Conservation (phyloP, 1,139 yeast species). For the Blastobotrys persicus region DNA sequence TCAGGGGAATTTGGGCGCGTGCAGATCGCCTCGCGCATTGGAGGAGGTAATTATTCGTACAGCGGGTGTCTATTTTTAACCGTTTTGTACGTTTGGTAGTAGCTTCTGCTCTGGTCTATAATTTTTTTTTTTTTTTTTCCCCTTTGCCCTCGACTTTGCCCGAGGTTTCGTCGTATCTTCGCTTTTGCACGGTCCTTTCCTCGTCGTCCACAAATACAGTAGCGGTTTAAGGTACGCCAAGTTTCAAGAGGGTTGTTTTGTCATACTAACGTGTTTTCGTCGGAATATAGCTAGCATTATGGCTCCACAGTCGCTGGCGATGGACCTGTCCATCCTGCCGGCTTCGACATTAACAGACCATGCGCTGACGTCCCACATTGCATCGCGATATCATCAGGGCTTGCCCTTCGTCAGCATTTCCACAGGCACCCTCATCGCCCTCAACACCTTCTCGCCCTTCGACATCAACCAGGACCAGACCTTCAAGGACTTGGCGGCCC, state of each 20-base stretch:
- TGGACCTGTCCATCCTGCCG: constrained; percentile 41
- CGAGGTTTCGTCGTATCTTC: no score
- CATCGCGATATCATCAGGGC: constrained; percentile 44
- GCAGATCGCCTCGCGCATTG: background rate
- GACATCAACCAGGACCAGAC: constrained; percentile 41
- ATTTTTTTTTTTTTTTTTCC: no score
- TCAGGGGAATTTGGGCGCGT: background rate
- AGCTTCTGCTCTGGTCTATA: no score
- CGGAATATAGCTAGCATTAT: constrained; percentile 10
- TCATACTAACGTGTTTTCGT: background rate
- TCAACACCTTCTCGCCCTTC: constrained; percentile 40
- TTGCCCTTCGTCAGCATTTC: constrained; percentile 41
- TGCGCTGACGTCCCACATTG: constrained; percentile 43
- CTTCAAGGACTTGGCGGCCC: constrained; percentile 41
- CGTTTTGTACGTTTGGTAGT: no score
- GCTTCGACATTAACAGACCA: constrained; percentile 39
- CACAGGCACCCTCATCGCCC: constrained; percentile 40
- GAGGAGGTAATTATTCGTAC: no score
- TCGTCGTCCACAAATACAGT: no score
- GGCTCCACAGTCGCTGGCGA: constrained; percentile 34
- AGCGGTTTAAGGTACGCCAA: no score
- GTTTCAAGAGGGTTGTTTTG: no score
- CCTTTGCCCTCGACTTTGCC: no score
- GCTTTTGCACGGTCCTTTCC: background rate
- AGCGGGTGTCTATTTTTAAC: no score